Evolutionary conservation across 352 stramenopile species (phyloP).

Genomic region (Pelagophyceae sp.): DNA sequence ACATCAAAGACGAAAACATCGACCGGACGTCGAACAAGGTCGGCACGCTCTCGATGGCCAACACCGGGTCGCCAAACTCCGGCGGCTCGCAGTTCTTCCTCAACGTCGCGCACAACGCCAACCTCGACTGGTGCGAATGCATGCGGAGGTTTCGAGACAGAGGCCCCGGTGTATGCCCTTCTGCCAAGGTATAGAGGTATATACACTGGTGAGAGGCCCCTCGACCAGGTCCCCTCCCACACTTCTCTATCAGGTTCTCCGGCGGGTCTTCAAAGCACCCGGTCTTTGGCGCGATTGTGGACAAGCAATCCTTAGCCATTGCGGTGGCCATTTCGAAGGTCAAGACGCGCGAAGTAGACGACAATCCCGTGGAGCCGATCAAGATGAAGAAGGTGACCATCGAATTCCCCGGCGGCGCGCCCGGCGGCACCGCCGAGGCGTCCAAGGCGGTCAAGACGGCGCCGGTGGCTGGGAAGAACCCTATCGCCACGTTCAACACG

Average conservation of each 20-base stretch:
- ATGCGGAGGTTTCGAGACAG: too few species aligned
- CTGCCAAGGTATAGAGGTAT: too few species aligned
- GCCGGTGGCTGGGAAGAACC: not conserved
- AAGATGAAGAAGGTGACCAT: too few species aligned
- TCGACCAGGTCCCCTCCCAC: too few species aligned
- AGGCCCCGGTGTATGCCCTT: too few species aligned
- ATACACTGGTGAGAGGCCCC: too few species aligned
- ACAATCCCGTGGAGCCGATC: not conserved
- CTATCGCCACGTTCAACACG: not conserved
- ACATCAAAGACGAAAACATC: conserved; percentile 22
- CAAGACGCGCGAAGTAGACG: not conserved
- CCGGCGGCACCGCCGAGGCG: too few species aligned
- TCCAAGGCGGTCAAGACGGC: not conserved
- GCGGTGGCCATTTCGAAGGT: conserved; percentile 37
- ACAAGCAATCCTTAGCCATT: conserved; percentile 32
- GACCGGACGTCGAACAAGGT: conserved; percentile 19
- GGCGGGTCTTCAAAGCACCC: conserved; percentile 36
- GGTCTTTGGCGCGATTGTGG: conserved; percentile 42
- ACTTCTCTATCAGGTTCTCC: too few species aligned
- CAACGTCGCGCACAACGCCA: conserved; percentile 27
- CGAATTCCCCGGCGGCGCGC: too few species aligned
- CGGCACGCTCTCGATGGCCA: conserved; percentile 43
- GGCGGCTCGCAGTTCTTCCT: conserved; percentile 31
- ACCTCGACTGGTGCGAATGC: conserved; percentile 21
- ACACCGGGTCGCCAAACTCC: conserved; percentile 42